These are phyloP conservation scores for Colletotrichum orbiculare DNA, from an alignment of 2,329 filamentous ascomycete genomes.

Conservation along the genomic window DNA sequence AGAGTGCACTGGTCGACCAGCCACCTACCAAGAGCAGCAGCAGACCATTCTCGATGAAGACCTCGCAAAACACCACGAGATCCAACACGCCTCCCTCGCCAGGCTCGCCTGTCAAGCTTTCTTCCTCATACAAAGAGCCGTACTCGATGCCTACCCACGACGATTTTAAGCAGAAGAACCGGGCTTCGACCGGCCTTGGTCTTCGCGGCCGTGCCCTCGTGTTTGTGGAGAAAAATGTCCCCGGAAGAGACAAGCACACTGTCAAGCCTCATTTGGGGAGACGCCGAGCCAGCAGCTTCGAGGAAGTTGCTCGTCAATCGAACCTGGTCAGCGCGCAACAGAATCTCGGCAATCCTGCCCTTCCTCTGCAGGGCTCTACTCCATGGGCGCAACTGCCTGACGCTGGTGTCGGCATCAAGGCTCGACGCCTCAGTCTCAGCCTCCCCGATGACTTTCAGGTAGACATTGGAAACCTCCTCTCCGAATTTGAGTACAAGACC, in stretches of 20 bases:
- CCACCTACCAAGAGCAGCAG: constrained; percentile 23
- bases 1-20: constrained; percentile 36
- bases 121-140: constrained; percentile 42
- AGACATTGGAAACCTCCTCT: constrained; percentile 74
- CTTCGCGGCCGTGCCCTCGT: constrained; percentile 61
- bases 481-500: constrained; percentile 77
- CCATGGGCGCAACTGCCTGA: constrained; percentile 73
- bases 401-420: constrained; percentile 79
- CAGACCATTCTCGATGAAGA: constrained; percentile 55
- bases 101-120: constrained; percentile 56
- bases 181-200: constrained; percentile 62
- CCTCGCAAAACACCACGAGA: constrained; percentile 57
- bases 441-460: constrained; percentile 80
- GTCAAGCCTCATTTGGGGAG: constrained; percentile 39
- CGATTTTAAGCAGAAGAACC: constrained; percentile 63
- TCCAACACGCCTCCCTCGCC: constrained; percentile 64
- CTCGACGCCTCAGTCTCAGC: constrained; percentile 79
- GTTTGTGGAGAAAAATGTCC: constrained; percentile 51
- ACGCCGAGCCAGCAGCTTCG: constrained; percentile 62
- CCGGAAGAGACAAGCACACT: constrained; percentile 42
- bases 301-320: constrained; percentile 48
- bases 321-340: constrained; percentile 33
- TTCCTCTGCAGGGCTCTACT: constrained; percentile 54
- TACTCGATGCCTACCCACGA: constrained; percentile 53
- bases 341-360: constrained; percentile 40